Evolutionary conservation across 305 asterid species (phyloP), one percentile per base, ranked within the genome.

Genomic region (Fraxinus ornus): DNA sequence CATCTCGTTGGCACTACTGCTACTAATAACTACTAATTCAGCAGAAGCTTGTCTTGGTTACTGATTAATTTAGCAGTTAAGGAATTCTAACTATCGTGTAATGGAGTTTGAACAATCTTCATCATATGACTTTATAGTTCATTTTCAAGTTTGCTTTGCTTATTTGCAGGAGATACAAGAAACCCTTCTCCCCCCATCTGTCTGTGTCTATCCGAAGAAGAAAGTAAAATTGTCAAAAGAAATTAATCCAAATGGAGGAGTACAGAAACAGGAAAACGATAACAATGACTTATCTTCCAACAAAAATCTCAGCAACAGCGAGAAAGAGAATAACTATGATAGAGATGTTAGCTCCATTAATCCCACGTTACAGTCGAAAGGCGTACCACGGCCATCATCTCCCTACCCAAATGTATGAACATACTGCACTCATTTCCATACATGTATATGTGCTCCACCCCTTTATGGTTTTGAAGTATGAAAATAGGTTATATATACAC

Each of bases 131-230:
- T 41, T 21, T 30, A 52, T 37, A 73, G 47, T 72, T 78, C 32
- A 12, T 78, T 72, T 39, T 19, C 77, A 55, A 44, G 41, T 75
- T 28, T 4, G 19, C 17, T 80, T 75, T 79, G 76, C 64, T 78
- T 36, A 82, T 85, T 30, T 92, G 88, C 86, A 95, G 99, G 98
- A 91, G 87, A 94, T 94, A 86, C 99, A 95, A 89, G 99, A 95
- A 88, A 83, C 87, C 24, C 91, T 95, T 86, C 92, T 95, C 71
- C 98, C 99, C 86, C 92, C 89, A 75, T 92, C 97, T 75, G 95
- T 92, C 52, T 95, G 88, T 83, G 85, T 95, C 80, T 82, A 86
- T 83, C 91, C 94, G 0, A 94, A 86, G 89, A 88, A 92, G 91
- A 90, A 76, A 80, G 79, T 76, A 36, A 87, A 86, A 80, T 78